These are phyloP conservation scores for Musa itinerans DNA, from an alignment of 176 grass and related monocot genomes.

Conservation along the genomic window DNA sequence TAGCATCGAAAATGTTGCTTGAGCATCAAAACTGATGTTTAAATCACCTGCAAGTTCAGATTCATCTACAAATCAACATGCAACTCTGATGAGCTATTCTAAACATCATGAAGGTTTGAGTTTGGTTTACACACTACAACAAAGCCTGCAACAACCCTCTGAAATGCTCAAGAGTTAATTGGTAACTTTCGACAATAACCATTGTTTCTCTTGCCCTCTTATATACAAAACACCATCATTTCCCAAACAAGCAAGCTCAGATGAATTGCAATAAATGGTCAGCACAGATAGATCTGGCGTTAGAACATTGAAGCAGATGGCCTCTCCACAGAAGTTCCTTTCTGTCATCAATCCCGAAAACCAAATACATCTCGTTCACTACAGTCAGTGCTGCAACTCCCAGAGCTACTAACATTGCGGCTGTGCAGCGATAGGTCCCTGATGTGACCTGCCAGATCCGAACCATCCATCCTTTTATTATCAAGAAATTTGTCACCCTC, in stretches of 20 bases:
- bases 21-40: too few species aligned
- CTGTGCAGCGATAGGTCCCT: conserved; percentile 55
- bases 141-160: too few species aligned
- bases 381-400: conserved; percentile 75
- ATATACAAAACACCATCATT: neutral
- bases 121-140: neutral
- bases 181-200: neutral
- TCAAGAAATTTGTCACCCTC: conserved; percentile 78
- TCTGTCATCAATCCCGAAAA: conserved; percentile 8
- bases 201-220: neutral
- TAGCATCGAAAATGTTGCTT: too few species aligned
- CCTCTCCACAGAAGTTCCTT: neutral
- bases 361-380: conserved; percentile 30
- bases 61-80: neutral
- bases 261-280: conserved; percentile 8
- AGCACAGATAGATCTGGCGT: neutral
- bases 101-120: neutral
- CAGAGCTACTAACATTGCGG: conserved; percentile 54
- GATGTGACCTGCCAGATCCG: conserved; percentile 42
- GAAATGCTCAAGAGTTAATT: neutral
- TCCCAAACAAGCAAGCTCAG: neutral
- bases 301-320: neutral
- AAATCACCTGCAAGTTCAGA: too few species aligned
- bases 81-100: neutral
- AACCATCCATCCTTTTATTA: conserved; percentile 48